Evolutionary conservation across 73 alveolate species (phyloP), one percentile per base, ranked within the genome.

Genomic region (Paramecium bursaria): DNA sequence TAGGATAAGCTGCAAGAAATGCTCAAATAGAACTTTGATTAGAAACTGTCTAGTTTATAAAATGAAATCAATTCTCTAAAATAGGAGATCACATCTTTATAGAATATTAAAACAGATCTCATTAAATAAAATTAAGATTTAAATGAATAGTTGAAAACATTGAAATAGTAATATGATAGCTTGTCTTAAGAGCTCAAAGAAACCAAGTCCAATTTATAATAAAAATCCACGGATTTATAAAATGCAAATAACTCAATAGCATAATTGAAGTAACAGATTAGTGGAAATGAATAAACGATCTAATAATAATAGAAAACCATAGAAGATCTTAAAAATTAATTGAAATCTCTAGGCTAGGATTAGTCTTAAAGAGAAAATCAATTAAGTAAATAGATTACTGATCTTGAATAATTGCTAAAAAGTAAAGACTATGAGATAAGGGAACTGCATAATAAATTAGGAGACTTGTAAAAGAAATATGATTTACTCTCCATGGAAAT

Each of bases 341-440:
- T 67, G 21, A 14, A n/a, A 2, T 35, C 53, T 4, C 22, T 1
- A 25, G 14, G 44, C 33, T 67, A 35, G 23, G 82, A 67, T 67
- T 53, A 57, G 17, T 33, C 53, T 3, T 21, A 15, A 25, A 67
- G n/a, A 42, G 82, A 67, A 19, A 42, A 53, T 13, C 46, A 67
- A 39, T 67, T 67, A 35, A n/a, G 42, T 5, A 67, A n/a, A 42
- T 33, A 35, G 13, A 13, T 67, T 11, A 35, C 35, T 33, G 82
- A 67, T 39, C 39, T 54, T 22, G 89, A 79, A 26, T 53, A 79
- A 31, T 53, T 49, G 33, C 25, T 79, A 7, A 33, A 42, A 39
- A 53, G 52, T 1, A 79, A 54, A 39, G 76, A 79, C 54, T 61
- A 49, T 53, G 89, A 79, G 46, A 79, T 79, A 1, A 79, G 76